Evolutionary conservation across 2,329 filamentous ascomycete genomes (phyloP), one percentile per base, ranked within the genome.

Genomic region (Ophiocordyceps camponoti-saundersi): DNA sequence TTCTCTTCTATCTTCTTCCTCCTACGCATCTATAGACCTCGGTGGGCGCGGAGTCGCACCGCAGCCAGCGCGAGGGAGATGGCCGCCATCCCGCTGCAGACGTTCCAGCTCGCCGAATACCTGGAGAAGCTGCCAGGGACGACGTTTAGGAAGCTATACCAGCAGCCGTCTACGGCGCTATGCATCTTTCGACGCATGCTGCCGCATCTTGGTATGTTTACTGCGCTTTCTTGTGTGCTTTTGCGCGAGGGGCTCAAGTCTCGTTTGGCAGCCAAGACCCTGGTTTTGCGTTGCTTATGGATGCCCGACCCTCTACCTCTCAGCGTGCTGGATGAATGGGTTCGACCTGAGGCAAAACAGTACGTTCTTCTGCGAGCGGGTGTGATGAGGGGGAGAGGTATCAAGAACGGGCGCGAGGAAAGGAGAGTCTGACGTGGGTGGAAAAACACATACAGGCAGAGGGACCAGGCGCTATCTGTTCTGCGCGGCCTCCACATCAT

Each of bases 121-220:
- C 81, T 96, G 61, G 89, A 96, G 73, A 80, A 82, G 61, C 81
- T 94, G 58, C 85, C 85, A 45, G 87, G 89, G 52, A 87, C 85
- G 41, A 93, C 87, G 34, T 95, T 96, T 64, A 79, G 80, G 61
- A 84, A 86, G 64, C 75, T 98, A 43, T 98, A 98, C 72, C 84
- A 89, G 67, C 89, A 95, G 70, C 92, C 92, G 29, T 94, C 90
- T 41, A 95, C 92, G 1, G 85, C 89, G 36, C 79, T 98, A 53
- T 92, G 92, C 54, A 89, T 98, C 58, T 96, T 96, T 63, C 80
- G 92, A 55, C 89, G 92, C 67, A 95, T 98, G 88, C 76, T 98
- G 49, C 87, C 92, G 48, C 85, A 93, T 59, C 68, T 96, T 51
- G 87, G 85, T 89, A 58, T 69, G 56, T 21, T n/a, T 16, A 6